These are phyloP conservation scores for Pythium coloratum DNA, from an alignment of 352 stramenopile species.

Conservation along the genomic window DNA sequence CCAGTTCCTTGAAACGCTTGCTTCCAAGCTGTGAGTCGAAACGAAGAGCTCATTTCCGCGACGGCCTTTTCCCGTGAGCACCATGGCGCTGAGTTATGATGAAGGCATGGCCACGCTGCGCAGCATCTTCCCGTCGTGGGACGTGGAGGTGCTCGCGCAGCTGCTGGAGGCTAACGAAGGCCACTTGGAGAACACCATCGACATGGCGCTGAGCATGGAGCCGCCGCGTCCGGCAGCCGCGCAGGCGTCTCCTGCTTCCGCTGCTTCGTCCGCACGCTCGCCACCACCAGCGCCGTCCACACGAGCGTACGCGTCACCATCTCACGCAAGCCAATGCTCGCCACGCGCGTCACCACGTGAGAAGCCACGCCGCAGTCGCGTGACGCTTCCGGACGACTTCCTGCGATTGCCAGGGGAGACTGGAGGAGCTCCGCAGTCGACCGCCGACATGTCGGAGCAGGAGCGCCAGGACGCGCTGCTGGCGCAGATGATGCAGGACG, in stretches of 20 bases:
- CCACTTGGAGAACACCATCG: slow-evolving; percentile 71
- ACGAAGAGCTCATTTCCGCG: slow-evolving; percentile 15
- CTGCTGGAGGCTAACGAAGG: slow-evolving; percentile 69
- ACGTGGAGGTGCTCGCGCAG: slow-evolving; percentile 53
- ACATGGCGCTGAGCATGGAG: slow-evolving; percentile 76
- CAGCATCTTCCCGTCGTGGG: slow-evolving; percentile 78
- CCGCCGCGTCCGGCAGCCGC: slow-evolving; percentile 12
- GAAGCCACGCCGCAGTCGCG: slow-evolving; percentile 23
- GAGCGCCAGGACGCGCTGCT: slow-evolving; percentile 70
- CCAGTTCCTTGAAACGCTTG: not conserved
- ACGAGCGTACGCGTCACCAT: slow-evolving; percentile 2
- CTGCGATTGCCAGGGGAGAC: slow-evolving; percentile 45
- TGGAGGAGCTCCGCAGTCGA: slow-evolving; percentile 16
- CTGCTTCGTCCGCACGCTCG: not conserved
- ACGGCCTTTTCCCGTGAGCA: not conserved
- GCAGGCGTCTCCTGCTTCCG: not conserved
- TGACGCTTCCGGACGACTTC: slow-evolving; percentile 70
- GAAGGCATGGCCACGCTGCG: slow-evolving; percentile 64
- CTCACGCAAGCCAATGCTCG: not conserved
- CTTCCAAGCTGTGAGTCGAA: not conserved
- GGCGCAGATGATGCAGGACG: slow-evolving; percentile 81
- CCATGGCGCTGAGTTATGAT: slow-evolving; percentile 60
- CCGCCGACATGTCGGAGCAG: slow-evolving; percentile 48
- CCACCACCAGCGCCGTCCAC: slow-evolving; percentile 6
- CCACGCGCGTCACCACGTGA: slow-evolving; percentile 13